These are phyloP conservation scores for Russula virescens DNA, from an alignment of 768 basidiomycete species.

Conservation along the genomic window DNA sequence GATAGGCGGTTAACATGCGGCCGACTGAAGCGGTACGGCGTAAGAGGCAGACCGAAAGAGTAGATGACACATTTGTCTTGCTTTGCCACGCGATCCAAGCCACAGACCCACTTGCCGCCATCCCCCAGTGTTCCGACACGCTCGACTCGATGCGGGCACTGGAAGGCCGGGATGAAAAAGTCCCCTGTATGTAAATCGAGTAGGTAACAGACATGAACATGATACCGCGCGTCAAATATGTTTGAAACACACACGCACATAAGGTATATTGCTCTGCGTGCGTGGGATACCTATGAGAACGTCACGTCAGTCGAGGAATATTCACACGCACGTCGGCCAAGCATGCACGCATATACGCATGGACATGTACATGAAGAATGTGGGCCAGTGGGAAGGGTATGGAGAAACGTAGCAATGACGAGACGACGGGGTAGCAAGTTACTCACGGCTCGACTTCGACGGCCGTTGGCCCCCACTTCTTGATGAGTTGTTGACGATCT, in stretches of 20 bases:
- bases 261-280: neutral
- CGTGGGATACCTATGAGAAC: neutral
- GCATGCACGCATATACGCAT: too few relatives aligned
- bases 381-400: too few relatives aligned
- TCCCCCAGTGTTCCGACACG: conserved; percentile 46
- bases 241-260: neutral
- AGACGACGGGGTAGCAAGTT: too few relatives aligned
- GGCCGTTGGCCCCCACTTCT: conserved; percentile 3
- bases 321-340: too few relatives aligned
- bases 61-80: conserved; percentile 47
- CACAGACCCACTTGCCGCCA: conserved; percentile 52
- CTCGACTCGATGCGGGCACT: conserved; percentile 45
- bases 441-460: conserved; percentile 7
- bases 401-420: too few relatives aligned
- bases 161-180: conserved; percentile 47
- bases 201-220: too few relatives aligned
- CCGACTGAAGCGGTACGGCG: too few relatives aligned
- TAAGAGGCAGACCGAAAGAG: conserved; percentile 37
- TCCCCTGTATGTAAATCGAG: conserved; percentile 33
- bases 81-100: conserved; percentile 40
- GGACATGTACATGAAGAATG: too few relatives aligned
- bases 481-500: conserved; percentile 5
- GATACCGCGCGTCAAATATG: too few relatives aligned
- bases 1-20: neutral
- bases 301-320: too few relatives aligned